phyloP scores from a whole-genome alignment of 306 rosid species.

The Bauhinia variegata region DNA sequence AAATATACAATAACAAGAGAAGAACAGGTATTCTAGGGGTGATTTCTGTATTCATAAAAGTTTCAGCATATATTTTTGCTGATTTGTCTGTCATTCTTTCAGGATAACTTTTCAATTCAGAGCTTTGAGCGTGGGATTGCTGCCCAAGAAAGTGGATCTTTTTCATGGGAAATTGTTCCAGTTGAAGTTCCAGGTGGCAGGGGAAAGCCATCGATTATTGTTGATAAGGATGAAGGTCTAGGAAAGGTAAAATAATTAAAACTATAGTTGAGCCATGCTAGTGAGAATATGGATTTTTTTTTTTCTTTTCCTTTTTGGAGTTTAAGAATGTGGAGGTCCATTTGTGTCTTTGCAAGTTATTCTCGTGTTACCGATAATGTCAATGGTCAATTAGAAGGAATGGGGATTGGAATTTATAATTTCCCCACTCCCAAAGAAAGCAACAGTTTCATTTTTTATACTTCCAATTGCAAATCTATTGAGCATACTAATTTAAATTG shows the following conservation, averaged over 20 bases:
- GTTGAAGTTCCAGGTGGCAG: constrained; percentile 98
- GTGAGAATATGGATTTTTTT: constrained; percentile 25
- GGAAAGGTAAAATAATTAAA: constrained; percentile 69
- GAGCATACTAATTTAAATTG: constrained; percentile 1
- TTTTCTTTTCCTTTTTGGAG: too few species aligned
- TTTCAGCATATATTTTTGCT: constrained; percentile 20
- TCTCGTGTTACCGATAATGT: constrained; percentile 5
- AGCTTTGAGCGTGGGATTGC: constrained; percentile 97
- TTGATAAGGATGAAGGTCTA: constrained; percentile 86
- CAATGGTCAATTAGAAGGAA: constrained; percentile 1
- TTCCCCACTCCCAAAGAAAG: constrained; percentile 1
- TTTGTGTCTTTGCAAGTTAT: background rate
- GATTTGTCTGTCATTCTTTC: constrained; percentile 40
- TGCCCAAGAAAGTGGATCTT: constrained; percentile 76
- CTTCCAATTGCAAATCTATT: constrained; percentile 23
- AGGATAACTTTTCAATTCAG: constrained; percentile 81
- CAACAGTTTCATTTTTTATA: constrained; percentile 15
- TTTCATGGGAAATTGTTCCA: constrained; percentile 91
- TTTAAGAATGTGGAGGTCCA: constrained; percentile 24
- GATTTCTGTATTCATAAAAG: constrained; percentile 18
- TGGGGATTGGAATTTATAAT: constrained; percentile 13
- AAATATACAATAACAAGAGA: constrained; percentile 81
- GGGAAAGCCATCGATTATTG: constrained; percentile 82
- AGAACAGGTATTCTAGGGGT: constrained; percentile 63
- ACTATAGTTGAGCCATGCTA: constrained; percentile 25